Base-by-base conservation (phyloP, 2,329 filamentous ascomycete genomes). In the Claviceps spartinae region DNA sequence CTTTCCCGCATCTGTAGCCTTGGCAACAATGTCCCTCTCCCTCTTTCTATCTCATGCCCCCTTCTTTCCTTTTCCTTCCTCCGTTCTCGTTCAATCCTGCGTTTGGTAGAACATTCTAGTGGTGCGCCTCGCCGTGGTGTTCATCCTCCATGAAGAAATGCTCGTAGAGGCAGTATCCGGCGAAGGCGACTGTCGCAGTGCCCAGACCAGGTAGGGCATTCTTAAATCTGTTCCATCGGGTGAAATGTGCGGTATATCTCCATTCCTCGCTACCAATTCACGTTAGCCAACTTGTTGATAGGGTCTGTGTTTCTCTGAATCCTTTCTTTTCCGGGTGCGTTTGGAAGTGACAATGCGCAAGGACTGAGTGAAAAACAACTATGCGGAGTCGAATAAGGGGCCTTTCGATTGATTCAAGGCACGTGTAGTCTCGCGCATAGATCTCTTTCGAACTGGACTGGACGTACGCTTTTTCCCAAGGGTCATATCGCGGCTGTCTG, bases 161-260 rank as follows among this genome's bases (percentile, higher is more conserved):
- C 74, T 98, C 93, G 70, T 88, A 95, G 55, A 79, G 81, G 68
- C 90, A 88, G 74, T 98, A 98, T 57, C 75, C 83, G 48, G 85
- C 82, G 68, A 98, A 98, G 46, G 91, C 90, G 54, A 93, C 90
- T 5, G 86, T 86, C 36, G 89, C 93, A 61, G 91, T 95, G 58
- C 93, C 93, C 62, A 98, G 77, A 55, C 93, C 93, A 40, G 93
- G 93, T 67, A 98, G 88, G 57, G 82, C 76, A 63, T 79, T 75
- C 73, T 84, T 89, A 76, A 96, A 93, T 61, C 93, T 85, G 73
- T 95, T 95, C 73, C 76, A 86, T 62, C 91, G 81, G 59, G 83
- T 85, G 76, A 96, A 97, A 51, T 81, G 83, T 57, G 91, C 93
- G 38, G 79, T 83, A 76, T 95, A 96, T 70, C 93, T 81, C 93